Conservation (phyloP, 768 basidiomycete species). For the Pseudohyphozyma bogoriensis region DNA sequence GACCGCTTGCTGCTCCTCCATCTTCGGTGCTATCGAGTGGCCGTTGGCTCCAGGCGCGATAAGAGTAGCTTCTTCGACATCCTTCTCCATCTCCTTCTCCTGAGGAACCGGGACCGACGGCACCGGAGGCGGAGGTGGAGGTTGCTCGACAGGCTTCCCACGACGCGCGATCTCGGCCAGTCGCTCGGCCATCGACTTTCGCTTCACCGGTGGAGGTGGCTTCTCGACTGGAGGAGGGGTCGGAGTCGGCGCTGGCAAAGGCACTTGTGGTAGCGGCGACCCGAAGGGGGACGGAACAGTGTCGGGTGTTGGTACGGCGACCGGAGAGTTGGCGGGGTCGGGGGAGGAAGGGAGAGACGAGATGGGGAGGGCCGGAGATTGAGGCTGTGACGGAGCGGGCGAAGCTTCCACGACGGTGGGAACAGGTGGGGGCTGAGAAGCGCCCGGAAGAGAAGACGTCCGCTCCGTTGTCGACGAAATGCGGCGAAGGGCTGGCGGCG, state of each 20-base stretch:
- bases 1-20: background rate
- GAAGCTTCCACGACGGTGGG: background rate
- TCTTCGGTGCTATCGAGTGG: background rate
- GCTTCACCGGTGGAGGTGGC: background rate
- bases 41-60: background rate
- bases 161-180: slow-evolving; percentile 19
- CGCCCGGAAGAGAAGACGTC: background rate
- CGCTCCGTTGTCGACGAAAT: background rate
- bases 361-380: background rate
- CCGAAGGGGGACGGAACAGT: background rate
- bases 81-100: background rate
- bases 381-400: background rate
- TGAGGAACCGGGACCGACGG: background rate
- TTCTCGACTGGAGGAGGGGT: background rate
- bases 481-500: background rate
- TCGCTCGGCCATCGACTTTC: slow-evolving; percentile 27
- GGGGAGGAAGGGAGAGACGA: background rate
- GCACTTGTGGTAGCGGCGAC: background rate
- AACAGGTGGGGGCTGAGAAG: background rate
- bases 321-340: background rate
- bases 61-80: background rate
- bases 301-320: background rate
- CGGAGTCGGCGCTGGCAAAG: background rate
- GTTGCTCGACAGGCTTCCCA: background rate
- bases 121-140: background rate